A percentile compares a stretch with the other conserved stretches of the same genome.
Evolutionary conservation across 2,329 filamentous ascomycete species (phyloP).

Genomic region (Grosmannia clavigera): DNA sequence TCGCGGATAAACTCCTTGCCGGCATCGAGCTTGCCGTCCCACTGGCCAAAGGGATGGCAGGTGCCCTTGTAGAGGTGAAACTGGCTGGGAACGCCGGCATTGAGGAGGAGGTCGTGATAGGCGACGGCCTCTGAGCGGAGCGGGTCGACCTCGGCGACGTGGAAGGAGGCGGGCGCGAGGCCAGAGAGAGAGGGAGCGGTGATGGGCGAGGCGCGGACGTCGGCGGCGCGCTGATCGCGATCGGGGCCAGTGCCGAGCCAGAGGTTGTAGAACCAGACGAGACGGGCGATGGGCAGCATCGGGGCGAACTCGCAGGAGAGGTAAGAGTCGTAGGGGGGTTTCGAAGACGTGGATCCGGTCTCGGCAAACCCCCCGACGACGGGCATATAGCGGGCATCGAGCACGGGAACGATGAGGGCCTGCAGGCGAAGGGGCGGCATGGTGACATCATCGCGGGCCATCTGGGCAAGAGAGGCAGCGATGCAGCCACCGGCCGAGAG

Average conservation of each 20-base stretch:
- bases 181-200: neutral
- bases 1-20: slow-evolving; percentile 2
- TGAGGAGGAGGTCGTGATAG: slow-evolving; percentile 3
- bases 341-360: neutral
- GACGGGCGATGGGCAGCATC: slow-evolving; percentile 7
- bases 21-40: slow-evolving; percentile 6
- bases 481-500: slow-evolving; percentile 18
- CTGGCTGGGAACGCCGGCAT: neutral
- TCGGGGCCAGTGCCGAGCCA: slow-evolving; percentile 6
- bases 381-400: slow-evolving; percentile 19
- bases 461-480: slow-evolving; percentile 22
- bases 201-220: slow-evolving; percentile 6
- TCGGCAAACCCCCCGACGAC: neutral
- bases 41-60: slow-evolving; percentile 9
- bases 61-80: slow-evolving; percentile 5
- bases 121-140: slow-evolving; percentile 3
- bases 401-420: slow-evolving; percentile 23
- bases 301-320: slow-evolving; percentile 4
- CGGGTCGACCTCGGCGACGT: slow-evolving; percentile 7
- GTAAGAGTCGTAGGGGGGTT: slow-evolving; percentile 5
- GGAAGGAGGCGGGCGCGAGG: slow-evolving; percentile 3
- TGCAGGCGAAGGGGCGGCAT: slow-evolving; percentile 19
- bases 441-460: slow-evolving; percentile 21
- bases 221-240: neutral
- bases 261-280: slow-evolving; percentile 10